Conservation (phyloP, 2,329 filamentous ascomycete species). For the Diaporthe longicolla region DNA sequence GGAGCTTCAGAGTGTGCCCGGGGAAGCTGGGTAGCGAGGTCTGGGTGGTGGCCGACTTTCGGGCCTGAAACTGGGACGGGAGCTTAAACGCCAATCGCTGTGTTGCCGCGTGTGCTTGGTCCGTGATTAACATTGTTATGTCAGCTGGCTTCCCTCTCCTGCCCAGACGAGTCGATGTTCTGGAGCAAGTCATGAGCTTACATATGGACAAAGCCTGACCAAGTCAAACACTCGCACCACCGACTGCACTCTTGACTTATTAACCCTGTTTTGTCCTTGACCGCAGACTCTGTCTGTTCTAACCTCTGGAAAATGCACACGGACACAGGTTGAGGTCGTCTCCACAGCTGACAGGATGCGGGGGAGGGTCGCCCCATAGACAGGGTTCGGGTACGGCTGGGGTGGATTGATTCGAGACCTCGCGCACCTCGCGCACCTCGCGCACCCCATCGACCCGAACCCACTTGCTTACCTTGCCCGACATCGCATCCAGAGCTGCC, state of each 20-base stretch:
- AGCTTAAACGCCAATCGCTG: slow-evolving; percentile 36
- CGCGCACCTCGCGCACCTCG: too few species aligned
- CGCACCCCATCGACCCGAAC: too few species aligned
- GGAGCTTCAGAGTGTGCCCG: background rate
- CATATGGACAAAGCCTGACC: background rate
- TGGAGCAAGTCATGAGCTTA: background rate
- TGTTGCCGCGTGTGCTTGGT: background rate
- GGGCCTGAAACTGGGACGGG: slow-evolving; percentile 35
- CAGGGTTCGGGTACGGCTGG: too few species aligned
- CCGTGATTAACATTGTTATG: background rate
- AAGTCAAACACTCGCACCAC: background rate
- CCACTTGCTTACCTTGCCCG: too few species aligned
- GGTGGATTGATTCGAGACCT: too few species aligned
- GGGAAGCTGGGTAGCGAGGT: background rate
- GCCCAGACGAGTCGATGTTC: background rate
- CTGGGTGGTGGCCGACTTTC: slow-evolving; percentile 35
- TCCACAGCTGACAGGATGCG: too few species aligned
- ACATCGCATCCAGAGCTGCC: too few species aligned
- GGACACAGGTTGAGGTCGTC: too few species aligned
- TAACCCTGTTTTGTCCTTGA: background rate
- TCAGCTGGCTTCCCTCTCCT: background rate
- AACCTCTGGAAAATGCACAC: too few species aligned
- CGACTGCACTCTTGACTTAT: background rate
- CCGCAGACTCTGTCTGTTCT: background rate
- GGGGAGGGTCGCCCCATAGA: too few species aligned